Conservation (phyloP, 192 early-diverging fungal species). For the Umbelopsis vinacea region DNA sequence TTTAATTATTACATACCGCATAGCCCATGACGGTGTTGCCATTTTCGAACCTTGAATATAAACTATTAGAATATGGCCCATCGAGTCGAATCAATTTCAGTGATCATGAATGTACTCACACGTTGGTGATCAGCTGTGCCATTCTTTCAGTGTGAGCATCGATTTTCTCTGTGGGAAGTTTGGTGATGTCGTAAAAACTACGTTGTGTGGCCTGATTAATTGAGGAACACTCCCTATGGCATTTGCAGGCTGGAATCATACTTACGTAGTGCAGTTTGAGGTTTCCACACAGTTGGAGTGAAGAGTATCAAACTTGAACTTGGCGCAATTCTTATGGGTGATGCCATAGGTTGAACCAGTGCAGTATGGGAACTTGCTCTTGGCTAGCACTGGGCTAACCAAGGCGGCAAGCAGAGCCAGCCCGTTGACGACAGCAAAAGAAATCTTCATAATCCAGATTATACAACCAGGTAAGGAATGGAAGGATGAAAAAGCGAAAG, state of each 20-base stretch:
- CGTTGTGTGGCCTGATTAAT: neutral
- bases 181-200: conserved; percentile 39
- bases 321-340: conserved; percentile 17
- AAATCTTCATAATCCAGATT: neutral
- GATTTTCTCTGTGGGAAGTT: conserved; percentile 34
- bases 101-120: conserved; percentile 21
- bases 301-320: neutral
- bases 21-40: conserved; percentile 44
- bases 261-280: conserved; percentile 41
- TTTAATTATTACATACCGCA: conserved; percentile 26
- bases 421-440: neutral
- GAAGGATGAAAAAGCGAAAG: neutral
- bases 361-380: conserved; percentile 16
- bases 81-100: no score
- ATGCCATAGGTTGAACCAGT: neutral
- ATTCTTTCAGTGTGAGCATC: conserved; percentile 29
- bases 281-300: conserved; percentile 15
- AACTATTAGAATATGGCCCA: no score
- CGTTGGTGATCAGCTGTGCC: conserved; percentile 46
- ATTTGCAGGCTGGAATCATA: neutral
- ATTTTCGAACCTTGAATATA: conserved; percentile 38
- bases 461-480: neutral
- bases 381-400: neutral
- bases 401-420: neutral
- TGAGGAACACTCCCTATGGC: neutral